A percentile compares a stretch with the other conserved stretches of the same genome.
Conservation (phyloP, 352 stramenopile species). For the Phytophthora ramorum region DNA sequence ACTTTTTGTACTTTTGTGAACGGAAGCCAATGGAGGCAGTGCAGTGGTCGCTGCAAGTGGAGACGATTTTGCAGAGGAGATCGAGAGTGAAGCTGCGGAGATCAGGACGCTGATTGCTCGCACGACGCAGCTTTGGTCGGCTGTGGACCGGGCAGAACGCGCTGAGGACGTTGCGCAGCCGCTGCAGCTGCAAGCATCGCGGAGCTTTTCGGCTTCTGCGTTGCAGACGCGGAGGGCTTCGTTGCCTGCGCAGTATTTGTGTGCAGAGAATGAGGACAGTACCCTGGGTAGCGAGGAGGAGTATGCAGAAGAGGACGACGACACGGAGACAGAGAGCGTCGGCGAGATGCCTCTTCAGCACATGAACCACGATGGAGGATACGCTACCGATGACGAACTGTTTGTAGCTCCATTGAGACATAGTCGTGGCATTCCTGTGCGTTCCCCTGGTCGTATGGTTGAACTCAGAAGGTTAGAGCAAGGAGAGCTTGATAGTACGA, state of each 20-base stretch:
- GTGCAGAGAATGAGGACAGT: conserved; percentile 24
- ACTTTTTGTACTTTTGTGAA: background rate
- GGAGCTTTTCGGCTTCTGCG: conserved; percentile 6
- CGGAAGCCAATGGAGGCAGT: background rate
- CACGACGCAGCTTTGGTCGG: conserved; percentile 42
- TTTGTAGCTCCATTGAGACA: conserved; percentile 8
- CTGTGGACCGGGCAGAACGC: conserved; percentile 31
- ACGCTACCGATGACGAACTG: conserved; percentile 8
- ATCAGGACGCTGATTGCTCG: conserved; percentile 43
- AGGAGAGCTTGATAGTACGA: background rate
- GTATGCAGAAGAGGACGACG: conserved; percentile 25
- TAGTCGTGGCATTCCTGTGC: background rate
- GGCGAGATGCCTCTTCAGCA: conserved; percentile 3
- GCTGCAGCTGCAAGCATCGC: background rate
- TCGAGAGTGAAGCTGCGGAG: conserved; percentile 42
- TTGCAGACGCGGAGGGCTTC: conserved; percentile 3
- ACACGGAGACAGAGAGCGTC: conserved; percentile 25
- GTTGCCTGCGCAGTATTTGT: conserved; percentile 13
- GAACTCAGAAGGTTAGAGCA: conserved; percentile 2
- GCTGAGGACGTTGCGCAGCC: conserved; percentile 5
- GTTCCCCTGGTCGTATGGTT: background rate
- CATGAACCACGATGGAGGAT: conserved; percentile 11
- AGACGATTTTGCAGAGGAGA: conserved; percentile 34
- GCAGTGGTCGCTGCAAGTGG: background rate
- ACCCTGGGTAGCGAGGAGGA: conserved; percentile 37